These are phyloP conservation scores for Rheum nobile DNA, from an alignment of 148 eudicot genomes.

Conservation along the genomic window DNA sequence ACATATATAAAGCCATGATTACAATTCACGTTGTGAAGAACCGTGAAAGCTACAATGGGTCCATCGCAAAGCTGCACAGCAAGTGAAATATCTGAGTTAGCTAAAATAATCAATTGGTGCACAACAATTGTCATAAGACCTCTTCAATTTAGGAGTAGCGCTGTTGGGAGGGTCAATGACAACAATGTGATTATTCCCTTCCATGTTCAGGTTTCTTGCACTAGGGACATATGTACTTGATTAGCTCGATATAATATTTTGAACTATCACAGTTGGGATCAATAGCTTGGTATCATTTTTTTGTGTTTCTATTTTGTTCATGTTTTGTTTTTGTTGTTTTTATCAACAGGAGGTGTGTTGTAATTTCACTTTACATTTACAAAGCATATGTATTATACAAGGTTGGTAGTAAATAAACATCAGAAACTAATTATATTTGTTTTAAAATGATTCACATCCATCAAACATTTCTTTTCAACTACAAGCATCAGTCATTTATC, in stretches of 20 bases:
- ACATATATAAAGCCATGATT: slow-evolving; percentile 93
- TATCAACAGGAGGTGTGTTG: background rate
- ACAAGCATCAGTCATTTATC: background rate
- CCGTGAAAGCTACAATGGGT: slow-evolving; percentile 80
- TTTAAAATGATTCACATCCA: background rate
- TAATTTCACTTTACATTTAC: background rate
- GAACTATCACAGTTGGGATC: background rate
- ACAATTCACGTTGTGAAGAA: slow-evolving; percentile 95
- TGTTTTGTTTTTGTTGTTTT: too few species aligned
- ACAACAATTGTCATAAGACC: background rate
- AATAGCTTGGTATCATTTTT: too few species aligned
- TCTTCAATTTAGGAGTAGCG: background rate
- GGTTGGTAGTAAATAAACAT: background rate
- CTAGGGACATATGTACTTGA: background rate
- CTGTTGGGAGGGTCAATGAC: background rate
- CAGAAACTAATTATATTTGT: background rate
- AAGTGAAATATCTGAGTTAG: slow-evolving; percentile 4
- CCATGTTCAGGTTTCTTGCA: background rate
- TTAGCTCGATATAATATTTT: background rate
- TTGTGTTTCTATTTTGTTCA: background rate
- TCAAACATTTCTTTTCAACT: background rate
- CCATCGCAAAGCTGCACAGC: slow-evolving; percentile 84
- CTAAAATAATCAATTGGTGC: background rate
- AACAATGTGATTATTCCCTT: background rate
- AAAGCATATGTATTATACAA: background rate